A percentile compares a stretch with the other conserved stretches of the same genome.
Evolutionary conservation across 2,329 filamentous ascomycete genomes (phyloP).

Genomic region (Microsporum ferrugineum): DNA sequence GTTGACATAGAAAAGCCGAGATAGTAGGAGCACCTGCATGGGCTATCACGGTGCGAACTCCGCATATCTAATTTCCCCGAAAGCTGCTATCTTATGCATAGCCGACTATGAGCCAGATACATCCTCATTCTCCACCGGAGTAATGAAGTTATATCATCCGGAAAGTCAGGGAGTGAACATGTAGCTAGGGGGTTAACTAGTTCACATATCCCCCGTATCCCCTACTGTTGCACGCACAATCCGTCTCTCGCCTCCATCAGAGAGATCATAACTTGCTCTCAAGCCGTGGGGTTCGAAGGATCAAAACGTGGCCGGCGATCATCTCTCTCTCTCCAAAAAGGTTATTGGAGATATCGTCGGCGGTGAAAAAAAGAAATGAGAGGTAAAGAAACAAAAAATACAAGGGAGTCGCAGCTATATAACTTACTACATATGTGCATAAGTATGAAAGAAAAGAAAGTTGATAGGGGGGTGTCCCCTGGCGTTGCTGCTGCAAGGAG

Average conservation of each 20-base stretch:
- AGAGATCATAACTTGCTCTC: not conserved
- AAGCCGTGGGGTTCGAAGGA: not conserved
- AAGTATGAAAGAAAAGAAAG: not conserved
- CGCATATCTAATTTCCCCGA: not conserved
- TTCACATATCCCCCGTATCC: not conserved
- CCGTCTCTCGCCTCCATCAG: not conserved
- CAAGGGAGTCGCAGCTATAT: not conserved
- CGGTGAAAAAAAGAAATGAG: not conserved
- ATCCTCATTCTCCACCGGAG: not conserved
- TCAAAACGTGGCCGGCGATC: not conserved
- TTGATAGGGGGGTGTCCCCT: not conserved
- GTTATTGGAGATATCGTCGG: not conserved
- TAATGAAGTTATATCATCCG: not conserved
- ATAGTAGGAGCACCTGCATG: not conserved
- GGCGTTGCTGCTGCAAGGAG: not conserved
- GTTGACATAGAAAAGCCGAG: not conserved
- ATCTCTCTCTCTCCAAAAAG: not conserved
- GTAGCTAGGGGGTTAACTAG: not conserved
- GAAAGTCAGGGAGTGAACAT: not conserved
- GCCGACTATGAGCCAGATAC: not conserved
- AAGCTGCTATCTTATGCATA: not conserved
- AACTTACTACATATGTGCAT: not conserved
- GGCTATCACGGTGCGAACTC: not conserved
- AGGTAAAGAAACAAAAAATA: not conserved
- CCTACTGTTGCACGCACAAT: not conserved